Percentiles rank a stretch among this genome's conserved stretches.
These are phyloP conservation scores for Kwoniella pini DNA, from an alignment of 768 basidiomycete species.

Conservation along the genomic window DNA sequence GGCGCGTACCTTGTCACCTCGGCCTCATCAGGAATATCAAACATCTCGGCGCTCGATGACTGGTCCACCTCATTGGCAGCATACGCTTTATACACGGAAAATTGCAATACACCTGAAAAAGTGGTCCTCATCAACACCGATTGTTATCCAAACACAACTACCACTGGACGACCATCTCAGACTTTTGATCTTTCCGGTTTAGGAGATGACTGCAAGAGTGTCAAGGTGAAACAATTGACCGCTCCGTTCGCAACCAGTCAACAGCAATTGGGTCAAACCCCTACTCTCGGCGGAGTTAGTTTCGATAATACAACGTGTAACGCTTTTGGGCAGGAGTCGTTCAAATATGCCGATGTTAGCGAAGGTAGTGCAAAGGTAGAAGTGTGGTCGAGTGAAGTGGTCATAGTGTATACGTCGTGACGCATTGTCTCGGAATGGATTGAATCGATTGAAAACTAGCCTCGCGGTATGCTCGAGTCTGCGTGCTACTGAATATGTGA, in stretches of 20 bases:
- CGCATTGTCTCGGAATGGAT: no score
- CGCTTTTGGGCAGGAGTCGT: conserved; percentile 40
- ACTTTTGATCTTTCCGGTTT: conserved; percentile 52
- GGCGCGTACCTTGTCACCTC: conserved; percentile 56
- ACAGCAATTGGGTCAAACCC: conserved; percentile 54
- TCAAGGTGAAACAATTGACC: conserved; percentile 52
- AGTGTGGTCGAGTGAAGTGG: conserved; percentile 56
- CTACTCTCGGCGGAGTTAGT: conserved; percentile 54
- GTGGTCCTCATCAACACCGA: conserved; percentile 55
- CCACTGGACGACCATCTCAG: conserved; percentile 32
- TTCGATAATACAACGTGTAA: conserved; percentile 47
- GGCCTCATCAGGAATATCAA: conserved; percentile 53
- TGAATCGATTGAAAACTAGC: no score
- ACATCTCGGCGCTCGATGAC: conserved; percentile 55
- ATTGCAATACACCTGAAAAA: conserved; percentile 43
- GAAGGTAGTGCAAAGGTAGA: conserved; percentile 44
- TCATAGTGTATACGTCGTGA: conserved; percentile 44
- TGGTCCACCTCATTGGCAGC: conserved; percentile 49
- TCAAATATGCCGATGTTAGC: conserved; percentile 45
- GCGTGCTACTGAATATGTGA: no score
- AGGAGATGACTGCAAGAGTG: conserved; percentile 13
- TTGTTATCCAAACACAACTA: conserved; percentile 55
- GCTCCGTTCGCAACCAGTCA: conserved; percentile 54
- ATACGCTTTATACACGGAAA: conserved; percentile 51
- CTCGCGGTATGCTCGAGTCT: no score